Percentiles rank a stretch among this genome's conserved stretches.
Evolutionary conservation across 805 yeast species (phyloP).

Genomic region (Candida loeiensis): DNA sequence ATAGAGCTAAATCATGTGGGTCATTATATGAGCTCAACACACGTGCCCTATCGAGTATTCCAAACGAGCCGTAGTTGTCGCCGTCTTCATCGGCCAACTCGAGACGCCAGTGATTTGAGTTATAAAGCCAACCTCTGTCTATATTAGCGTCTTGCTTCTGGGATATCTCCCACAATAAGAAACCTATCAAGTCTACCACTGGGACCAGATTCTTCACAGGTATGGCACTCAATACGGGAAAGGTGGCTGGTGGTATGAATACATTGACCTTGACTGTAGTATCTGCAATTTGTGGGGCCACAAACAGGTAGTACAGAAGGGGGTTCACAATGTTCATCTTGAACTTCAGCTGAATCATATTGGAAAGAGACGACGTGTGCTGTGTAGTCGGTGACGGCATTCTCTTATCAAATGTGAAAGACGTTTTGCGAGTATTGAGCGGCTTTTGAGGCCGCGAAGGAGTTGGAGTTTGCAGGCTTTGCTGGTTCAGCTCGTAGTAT

Average conservation of each 20-base stretch:
- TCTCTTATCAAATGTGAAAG: constrained; percentile 21
- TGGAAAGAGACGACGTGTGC: constrained; percentile 26
- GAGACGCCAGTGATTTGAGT: constrained; percentile 71
- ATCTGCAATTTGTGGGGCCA: constrained; percentile 19
- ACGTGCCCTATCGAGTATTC: constrained; percentile 72
- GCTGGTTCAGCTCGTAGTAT: constrained; percentile 15
- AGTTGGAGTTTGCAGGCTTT: constrained; percentile 7
- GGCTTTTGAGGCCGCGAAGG: background rate
- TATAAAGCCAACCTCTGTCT: constrained; percentile 18
- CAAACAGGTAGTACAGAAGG: constrained; percentile 41
- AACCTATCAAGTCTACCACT: constrained; percentile 41
- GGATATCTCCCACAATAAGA: constrained; percentile 21
- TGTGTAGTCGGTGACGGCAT: constrained; percentile 21
- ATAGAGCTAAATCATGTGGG: constrained; percentile 74
- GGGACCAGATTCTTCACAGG: constrained; percentile 25
- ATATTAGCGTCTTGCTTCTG: constrained; percentile 1
- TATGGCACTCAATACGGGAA: constrained; percentile 23
- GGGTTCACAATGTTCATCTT: constrained; percentile 40
- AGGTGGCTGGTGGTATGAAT: constrained; percentile 32
- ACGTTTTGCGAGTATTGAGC: constrained; percentile 2
- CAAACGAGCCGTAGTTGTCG: constrained; percentile 90
- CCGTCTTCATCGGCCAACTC: constrained; percentile 91
- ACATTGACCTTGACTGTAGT: constrained; percentile 19
- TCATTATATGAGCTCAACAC: constrained; percentile 67
- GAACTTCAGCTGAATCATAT: constrained; percentile 36